phyloP scores from a whole-genome alignment of 805 yeast genomes.

The Jamesozyma spencerorum region DNA sequence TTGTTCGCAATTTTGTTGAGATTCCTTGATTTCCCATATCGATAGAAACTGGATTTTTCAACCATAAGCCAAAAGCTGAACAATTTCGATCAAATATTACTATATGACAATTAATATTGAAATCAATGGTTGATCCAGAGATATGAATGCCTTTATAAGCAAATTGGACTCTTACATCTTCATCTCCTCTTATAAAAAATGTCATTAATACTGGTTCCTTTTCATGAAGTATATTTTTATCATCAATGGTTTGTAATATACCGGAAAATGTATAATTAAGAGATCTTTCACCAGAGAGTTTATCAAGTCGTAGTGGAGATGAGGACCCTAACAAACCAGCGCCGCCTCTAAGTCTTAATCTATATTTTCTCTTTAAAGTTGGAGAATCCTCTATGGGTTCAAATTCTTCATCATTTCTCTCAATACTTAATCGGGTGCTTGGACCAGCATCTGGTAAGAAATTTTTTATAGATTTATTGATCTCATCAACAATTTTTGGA shows the following conservation, averaged over 20 bases:
- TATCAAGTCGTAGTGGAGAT: constrained; percentile 2
- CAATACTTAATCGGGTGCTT: neutral
- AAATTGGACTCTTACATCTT: constrained; percentile 10
- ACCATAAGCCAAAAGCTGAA: constrained; percentile 12
- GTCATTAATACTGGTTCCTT: constrained; percentile 7
- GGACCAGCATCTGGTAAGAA: constrained; percentile 8
- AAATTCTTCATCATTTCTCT: constrained; percentile 1
- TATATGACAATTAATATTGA: constrained; percentile 14
- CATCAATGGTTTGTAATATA: constrained; percentile 6
- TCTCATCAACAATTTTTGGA: constrained; percentile 12
- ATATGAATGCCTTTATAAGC: constrained; percentile 9
- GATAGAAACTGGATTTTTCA: constrained; percentile 8
- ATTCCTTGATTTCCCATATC: constrained; percentile 4
- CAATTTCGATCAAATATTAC: constrained; percentile 12
- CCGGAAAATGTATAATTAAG: constrained; percentile 9
- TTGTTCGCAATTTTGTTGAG: neutral
- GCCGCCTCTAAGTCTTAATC: constrained; percentile 1
- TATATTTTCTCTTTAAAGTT: constrained; percentile 8
- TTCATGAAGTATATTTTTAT: constrained; percentile 2
- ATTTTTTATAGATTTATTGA: constrained; percentile 10
- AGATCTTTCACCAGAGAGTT: neutral
- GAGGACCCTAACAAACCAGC: constrained; percentile 14
- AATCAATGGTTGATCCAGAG: constrained; percentile 11
- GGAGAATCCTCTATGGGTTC: constrained; percentile 9
- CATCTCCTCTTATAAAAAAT: constrained; percentile 10